Percentiles rank a stretch among this genome's conserved stretches.
phyloP scores from a whole-genome alignment of 2,329 filamentous ascomycete genomes.

The Didymella glomerata region DNA sequence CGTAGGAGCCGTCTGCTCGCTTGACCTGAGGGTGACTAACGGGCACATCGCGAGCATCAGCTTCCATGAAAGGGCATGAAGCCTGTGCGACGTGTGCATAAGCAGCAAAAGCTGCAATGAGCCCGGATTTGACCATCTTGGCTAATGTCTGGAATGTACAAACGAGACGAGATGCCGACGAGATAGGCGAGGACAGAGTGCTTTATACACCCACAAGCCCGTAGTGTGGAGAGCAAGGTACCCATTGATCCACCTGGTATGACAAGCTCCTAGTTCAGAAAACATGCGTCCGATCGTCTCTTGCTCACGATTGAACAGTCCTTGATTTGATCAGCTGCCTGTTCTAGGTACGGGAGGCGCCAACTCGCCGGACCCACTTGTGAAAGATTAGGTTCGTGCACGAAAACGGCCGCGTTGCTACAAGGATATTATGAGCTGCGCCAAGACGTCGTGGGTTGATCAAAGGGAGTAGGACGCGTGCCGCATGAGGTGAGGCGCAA shows the following conservation, averaged over 20 bases:
- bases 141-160: constrained; percentile 5
- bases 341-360: constrained; percentile 15
- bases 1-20: constrained; percentile 31
- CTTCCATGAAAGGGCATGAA: constrained; percentile 50
- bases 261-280: constrained; percentile 6
- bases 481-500: constrained; percentile 17
- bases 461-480: constrained; percentile 16
- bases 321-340: constrained; percentile 17
- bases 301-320: constrained; percentile 11
- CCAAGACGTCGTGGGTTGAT: constrained; percentile 24
- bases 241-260: constrained; percentile 7
- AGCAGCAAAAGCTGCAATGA: constrained; percentile 40
- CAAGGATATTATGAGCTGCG: constrained; percentile 22
- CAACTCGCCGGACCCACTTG: constrained; percentile 21
- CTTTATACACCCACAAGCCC: constrained; percentile 25
- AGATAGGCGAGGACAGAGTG: constrained; percentile 7
- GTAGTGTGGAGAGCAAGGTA: constrained; percentile 8
- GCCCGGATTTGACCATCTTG: constrained; percentile 37
- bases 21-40: constrained; percentile 41
- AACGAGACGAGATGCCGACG: background rate
- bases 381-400: constrained; percentile 19
- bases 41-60: constrained; percentile 39
- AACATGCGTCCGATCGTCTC: constrained; percentile 6
- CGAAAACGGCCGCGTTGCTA: constrained; percentile 18
- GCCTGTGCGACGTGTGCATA: constrained; percentile 34